Conservation (phyloP, 148 eudicot genomes). For the Camellia lanceoleosa region DNA sequence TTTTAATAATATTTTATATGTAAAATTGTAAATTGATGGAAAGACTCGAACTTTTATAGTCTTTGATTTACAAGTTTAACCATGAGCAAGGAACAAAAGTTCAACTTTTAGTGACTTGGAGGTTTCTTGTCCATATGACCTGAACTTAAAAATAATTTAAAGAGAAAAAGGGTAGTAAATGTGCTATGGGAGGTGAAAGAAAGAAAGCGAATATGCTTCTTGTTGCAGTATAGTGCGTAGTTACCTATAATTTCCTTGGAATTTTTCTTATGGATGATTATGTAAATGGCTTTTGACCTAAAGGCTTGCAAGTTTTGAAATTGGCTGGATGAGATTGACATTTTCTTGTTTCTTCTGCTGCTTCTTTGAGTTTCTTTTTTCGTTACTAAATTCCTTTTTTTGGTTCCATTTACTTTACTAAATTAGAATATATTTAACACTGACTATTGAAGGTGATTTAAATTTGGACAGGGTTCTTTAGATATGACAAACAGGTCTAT, state of each 20-base stretch:
- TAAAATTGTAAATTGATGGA: neutral
- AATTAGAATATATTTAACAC: neutral
- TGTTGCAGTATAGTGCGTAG: neutral
- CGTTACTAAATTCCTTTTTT: neutral
- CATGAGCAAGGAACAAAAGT: too few species aligned
- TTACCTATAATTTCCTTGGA: neutral
- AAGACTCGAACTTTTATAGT: neutral
- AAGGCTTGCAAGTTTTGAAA: neutral
- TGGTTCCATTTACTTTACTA: neutral
- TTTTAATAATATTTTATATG: too few species aligned
- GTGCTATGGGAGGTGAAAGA: neutral
- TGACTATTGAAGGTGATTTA: neutral
- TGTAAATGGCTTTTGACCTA: neutral
- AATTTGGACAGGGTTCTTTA: constrained; percentile 41
- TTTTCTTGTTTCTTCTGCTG: neutral
- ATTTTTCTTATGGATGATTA: neutral
- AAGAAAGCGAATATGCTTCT: neutral
- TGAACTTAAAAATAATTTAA: neutral
- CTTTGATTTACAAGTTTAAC: too few species aligned
- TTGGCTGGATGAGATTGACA: neutral
- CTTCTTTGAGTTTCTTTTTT: constrained; percentile 1
- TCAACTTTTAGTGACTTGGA: too few species aligned
- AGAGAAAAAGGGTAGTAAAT: neutral
- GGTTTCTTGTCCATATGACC: neutral
- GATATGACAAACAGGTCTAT: constrained; percentile 28